Base-by-base conservation (phyloP, 805 yeast species). In the Candida patagonica region DNA sequence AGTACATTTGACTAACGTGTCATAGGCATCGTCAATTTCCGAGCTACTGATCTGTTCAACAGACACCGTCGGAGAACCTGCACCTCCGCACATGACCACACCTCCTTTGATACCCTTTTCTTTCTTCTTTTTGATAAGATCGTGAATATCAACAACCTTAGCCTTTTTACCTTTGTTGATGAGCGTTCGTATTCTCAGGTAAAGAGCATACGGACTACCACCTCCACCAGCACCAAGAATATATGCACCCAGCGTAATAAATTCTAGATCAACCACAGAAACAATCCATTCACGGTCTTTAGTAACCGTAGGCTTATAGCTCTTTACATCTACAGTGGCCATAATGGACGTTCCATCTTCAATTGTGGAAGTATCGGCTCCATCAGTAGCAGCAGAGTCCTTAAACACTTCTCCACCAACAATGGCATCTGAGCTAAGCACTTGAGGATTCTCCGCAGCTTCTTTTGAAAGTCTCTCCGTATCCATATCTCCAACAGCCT, bases 171-270 rank as follows among this genome's bases (percentile, higher is more conserved):
- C 74, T 2, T 46, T 37, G 30, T 64, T 44, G 15, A 69, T 35
- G 37, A 55, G 41, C 38, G 61, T 61, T 33, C 43, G 26, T 1
- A 59, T 46, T 33, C 61, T 64, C 24, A 70, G 52, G 43, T 48
- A 66, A 15, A 49, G 50, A 4, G 69, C 54, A 49, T 68, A 66
- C 17, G 75, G 74, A 37, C 61, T 61, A 29, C 75, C 74, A 23
- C 75, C 75, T 10, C 75, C 75, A 2, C 74, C 75, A 51, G 70
- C 65, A 6, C 74, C 75, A 4, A 70, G 57, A 39, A 70, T 66
- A 46, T 69, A 70, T 20, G 65, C 53, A n/a, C 74, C 76, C 37
- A 66, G 60, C 25, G 63, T 50, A 9, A 70, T 44, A 42, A 60
- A 60, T 26, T 68, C 73, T 35, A 56, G 45, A 51, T 70, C 74